Evolutionary conservation across 208 protist genomes (phyloP), one percentile per base, ranked within the genome.

Genomic region (Wallacemonas sp.): DNA sequence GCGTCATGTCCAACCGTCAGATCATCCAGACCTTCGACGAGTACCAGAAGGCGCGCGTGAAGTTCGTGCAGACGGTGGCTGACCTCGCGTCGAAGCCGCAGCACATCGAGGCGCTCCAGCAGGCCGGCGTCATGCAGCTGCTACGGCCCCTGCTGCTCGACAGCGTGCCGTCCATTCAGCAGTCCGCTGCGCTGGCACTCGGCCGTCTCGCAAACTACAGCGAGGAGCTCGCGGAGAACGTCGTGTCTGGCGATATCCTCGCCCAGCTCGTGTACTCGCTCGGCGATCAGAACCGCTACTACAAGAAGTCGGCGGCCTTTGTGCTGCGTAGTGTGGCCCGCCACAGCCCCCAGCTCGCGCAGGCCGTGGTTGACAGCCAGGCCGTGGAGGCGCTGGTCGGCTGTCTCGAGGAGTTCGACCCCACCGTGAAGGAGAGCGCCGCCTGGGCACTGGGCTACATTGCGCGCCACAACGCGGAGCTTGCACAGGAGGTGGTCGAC

Each of bases 361-460:
- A 99, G 81, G 93, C 97, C 6, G 98, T 99, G 0, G 97, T 99
- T 57, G 97, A 99, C 79, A 91, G 89, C 21, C 94, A 97, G 46
- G 96, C 98, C 21, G 85, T 99, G 57, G 96, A 98, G 68, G 89
- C 97, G 8, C 89, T 99, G 19, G 97, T 99, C 9, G 85, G 80
- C 23, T 99, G 97, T 76, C 92, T 99, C 23, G 94, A 98, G 72
- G 96, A 99, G 85, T 99, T 99, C 68, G 98, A 99, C 66, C 95
- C 96, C 2, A 96, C 90, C 1, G 97, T 99, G 60, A 99, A 99
- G 87, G 98, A 99, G 85, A 87, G 90, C 39, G 98, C 98, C 2
- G 97, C 96, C 12, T 99, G 96, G 97, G 98, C 98, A 1, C 76
- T 99, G 0, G 97, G 97, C n/a, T 99, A 98, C 78, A 98, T 99